Evolutionary conservation across 257 asterid genomes (phyloP), one percentile per base, ranked within the genome.

Genomic region (Vinca minor): DNA sequence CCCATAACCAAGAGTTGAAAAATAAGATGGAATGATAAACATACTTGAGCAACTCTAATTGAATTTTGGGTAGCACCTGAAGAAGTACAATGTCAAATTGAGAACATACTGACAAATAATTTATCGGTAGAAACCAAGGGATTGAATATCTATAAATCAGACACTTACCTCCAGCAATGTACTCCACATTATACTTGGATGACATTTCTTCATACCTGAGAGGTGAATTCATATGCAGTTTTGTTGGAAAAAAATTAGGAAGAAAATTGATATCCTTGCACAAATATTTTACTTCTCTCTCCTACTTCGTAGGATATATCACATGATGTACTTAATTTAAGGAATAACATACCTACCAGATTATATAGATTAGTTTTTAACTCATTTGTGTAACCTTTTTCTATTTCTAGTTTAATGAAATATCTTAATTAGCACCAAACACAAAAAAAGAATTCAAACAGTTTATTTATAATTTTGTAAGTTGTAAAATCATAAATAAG

Each of bases 41-140:
- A 62, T 72, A 89, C 99, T 92, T 93, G 97, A 64, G 97, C 97
- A 73, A 93, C 94, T 82, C 94, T 80, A 69, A 93, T 93, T 63
- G 97, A 85, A 69, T 93, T 93, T 66, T 89, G 99, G 25, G 99
- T 93, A 38, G 99, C 94, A 61, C 98, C 98, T 92, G 82, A 73
- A n/a, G n/a, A n/a, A 77, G 45, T 49, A 46, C 32, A 58, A 45
- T 69, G 60, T 32, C 36, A 69, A 39, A 71, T 17, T 70, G 15
- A 63, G 42, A 38, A 38, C 11, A 38, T 4, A 14, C 2, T 13
- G 4, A 42, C 47, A 42, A 42, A 42, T 14, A 42, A 42, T 12
- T 11, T 42, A 65, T 66, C 26, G 49, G 44, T 29, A 64, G 21
- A 20, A 64, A 32, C 25, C 38, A 3, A 25, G 29, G 49, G 11